Evolutionary conservation across 768 basidiomycete genomes (phyloP).

Genomic region (Phanerodontia chrysosporium): DNA sequence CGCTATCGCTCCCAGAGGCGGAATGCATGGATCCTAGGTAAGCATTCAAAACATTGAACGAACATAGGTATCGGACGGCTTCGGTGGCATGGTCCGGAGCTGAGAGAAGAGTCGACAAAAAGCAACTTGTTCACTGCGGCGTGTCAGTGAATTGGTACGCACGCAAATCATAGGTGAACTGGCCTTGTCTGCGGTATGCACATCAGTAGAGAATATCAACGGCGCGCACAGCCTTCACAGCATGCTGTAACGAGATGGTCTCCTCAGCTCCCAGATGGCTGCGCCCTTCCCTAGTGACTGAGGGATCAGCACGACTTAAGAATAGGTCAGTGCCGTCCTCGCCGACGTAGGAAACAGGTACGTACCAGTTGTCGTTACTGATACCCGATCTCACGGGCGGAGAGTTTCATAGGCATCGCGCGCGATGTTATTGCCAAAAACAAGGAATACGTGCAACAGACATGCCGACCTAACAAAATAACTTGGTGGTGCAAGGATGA

Average conservation of each 20-base stretch:
- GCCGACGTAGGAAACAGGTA: neutral
- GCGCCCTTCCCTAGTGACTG: neutral
- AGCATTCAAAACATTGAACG: too few species aligned
- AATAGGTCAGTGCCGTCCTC: neutral
- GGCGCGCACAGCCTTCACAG: neutral
- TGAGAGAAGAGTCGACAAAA: too few species aligned
- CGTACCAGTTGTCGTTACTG: neutral
- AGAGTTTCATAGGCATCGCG: neutral
- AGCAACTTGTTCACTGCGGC: too few species aligned
- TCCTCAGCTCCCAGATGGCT: neutral
- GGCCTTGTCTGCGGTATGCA: too few species aligned
- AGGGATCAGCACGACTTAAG: neutral
- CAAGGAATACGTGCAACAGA: neutral
- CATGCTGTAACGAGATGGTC: neutral
- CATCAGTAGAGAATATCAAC: neutral
- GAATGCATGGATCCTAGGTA: neutral
- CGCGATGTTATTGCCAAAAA: neutral
- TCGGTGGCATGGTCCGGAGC: too few species aligned
- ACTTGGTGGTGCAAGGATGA: neutral
- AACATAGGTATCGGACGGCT: too few species aligned
- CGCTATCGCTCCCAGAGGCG: neutral
- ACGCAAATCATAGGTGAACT: too few species aligned
- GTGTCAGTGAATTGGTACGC: too few species aligned
- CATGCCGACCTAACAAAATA: neutral
- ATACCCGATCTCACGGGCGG: neutral